Evolutionary conservation across 2,329 filamentous ascomycete genomes (phyloP), one percentile per base, ranked within the genome.

Genomic region (Shiraia bambusicola): DNA sequence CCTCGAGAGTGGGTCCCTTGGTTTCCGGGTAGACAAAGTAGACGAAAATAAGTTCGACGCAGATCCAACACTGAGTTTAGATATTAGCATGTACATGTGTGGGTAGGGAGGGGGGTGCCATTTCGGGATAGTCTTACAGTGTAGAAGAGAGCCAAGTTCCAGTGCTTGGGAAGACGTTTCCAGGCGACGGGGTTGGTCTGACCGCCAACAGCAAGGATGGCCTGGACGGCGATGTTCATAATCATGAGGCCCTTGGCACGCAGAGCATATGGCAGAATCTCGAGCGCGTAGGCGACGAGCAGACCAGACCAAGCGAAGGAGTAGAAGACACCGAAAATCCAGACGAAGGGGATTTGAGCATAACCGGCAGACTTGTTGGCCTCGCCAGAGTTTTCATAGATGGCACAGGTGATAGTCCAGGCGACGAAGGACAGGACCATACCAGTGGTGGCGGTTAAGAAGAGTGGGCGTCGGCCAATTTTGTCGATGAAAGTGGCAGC

Each of bases 1-100:
- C 82, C 62, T 87, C 84, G 0, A 87, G 79, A 2, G 83, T 86
- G 0, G 82, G 81, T 2, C 83, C 83, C 58, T 80, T 82, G 11
- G 84, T 88, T 71, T 88, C 54, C 14, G 50, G 50, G 28, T 58
- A 58, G 13, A 56, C 46, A 31, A 56, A 54, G 45, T 56, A 84
- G 17, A 85, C 80, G 51, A 83, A 82, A 37, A 78, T 49, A 28
- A 84, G 69, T 63, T 84, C 79, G 59, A 76, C 65, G 15, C 75
- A 68, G 59, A 83, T 77, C 81, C 80, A 84, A 36, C 80, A 19
- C 49, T 52, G 29, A 13, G 15, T 8, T 6, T 11, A n/a, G 11
- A 22, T 22, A 24, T 52, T 25, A 55, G 45, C 13, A 22, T n/a
- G n/a, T n/a, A n/a, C n/a, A n/a, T n/a, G n/a, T n/a, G n/a, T n/a